Base-by-base conservation (phyloP, 2,329 filamentous ascomycete genomes). In the Zasmidium citrigriseum region DNA sequence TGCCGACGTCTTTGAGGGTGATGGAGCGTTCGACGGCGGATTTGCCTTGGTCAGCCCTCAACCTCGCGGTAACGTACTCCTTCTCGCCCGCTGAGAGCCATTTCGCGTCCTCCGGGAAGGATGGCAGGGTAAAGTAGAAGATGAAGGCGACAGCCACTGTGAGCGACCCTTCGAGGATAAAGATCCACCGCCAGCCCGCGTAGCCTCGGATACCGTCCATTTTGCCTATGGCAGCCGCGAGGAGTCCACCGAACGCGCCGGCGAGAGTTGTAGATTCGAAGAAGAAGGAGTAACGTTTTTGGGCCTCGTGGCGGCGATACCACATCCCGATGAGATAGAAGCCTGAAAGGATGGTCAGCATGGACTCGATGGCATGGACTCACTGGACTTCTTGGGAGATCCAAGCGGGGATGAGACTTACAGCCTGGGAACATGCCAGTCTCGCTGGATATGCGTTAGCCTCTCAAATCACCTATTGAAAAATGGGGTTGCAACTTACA, bases 271-370 rank as follows among this genome's bases (percentile, higher is more conserved):
- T 93, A 24, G 83, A 90, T 69, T 85, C 87, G 80, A 98, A 98
- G 81, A 98, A 98, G 80, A 98, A 93, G 16, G 88, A 90, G 77
- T 93, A 97, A 25, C 95, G 87, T 69, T 91, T 91, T 76, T 98
- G 93, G 1, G 93, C 91, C 76, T 98, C 95, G 46, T 81, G 81
- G 59, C 93, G 86, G 59, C 88, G 87, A 68, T 98, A 99, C 92
- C 90, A 96, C 87, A 93, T 93, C 58, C 90, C 63, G 9, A 64
- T 65, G 4, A 67, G 57, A 29, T 68, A 67, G 53, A 69, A 68
- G 60, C n/a, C n/a, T n/a, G n/a, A n/a, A n/a, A n/a, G n/a, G n/a
- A n/a, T n/a, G n/a, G n/a, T n/a, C n/a, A n/a, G n/a, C n/a, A n/a
- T n/a, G n/a, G n/a, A n/a, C n/a, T n/a, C n/a, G n/a, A n/a, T n/a